Evolutionary conservation across 225 moss, liverwort and hornwort species (phyloP), one percentile per base, ranked within the genome.

Genomic region (Sphagnum tenellum): DNA sequence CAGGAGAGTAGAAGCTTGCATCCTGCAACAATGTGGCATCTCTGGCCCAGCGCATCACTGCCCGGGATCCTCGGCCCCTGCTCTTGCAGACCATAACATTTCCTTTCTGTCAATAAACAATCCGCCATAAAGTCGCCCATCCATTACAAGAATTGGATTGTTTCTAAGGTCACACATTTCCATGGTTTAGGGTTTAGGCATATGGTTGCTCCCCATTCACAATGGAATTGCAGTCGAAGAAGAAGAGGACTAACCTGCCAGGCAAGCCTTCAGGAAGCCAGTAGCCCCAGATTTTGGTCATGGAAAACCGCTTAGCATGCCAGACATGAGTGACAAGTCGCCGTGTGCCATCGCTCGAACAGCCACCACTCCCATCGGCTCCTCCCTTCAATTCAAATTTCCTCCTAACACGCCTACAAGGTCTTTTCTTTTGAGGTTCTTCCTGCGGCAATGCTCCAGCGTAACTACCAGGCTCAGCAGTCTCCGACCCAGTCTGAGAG

Each of bases 251-350:
- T 11, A 64, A 90, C 98, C 93, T 87, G 76, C 98, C 98, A 55
- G 89, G 80, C 0, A 87, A 76, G 51, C 93, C 93, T 71, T 87
- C 75, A n/a, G 98, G 72, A 62, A 98, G 84, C 78, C 71, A 81
- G 64, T 89, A 87, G 46, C 89, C 89, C 98, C 98, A 98, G 9
- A 67, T 45, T 67, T 89, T 90, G 48, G 68, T 82, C 98, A 98
- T 98, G 12, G 81, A 75, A 63, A 98, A 93, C 12, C 98, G 90
- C 82, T 98, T 98, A 12, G 98, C 98, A 72, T 98, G 98, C 98
- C 98, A 98, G 46, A 98, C 89, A 71, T 98, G 98, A 62, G 93
- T 93, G 46, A 81, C 88, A 57, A 98, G 77, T 1, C 98, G 90
- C 71, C 85, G 89, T 4, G 87, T 87, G 14, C 98, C 98, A 72